A percentile compares a stretch with the other conserved stretches of the same genome.
Conservation (phyloP, 2,329 filamentous ascomycete species). For the Sclerotinia glacialis region DNA sequence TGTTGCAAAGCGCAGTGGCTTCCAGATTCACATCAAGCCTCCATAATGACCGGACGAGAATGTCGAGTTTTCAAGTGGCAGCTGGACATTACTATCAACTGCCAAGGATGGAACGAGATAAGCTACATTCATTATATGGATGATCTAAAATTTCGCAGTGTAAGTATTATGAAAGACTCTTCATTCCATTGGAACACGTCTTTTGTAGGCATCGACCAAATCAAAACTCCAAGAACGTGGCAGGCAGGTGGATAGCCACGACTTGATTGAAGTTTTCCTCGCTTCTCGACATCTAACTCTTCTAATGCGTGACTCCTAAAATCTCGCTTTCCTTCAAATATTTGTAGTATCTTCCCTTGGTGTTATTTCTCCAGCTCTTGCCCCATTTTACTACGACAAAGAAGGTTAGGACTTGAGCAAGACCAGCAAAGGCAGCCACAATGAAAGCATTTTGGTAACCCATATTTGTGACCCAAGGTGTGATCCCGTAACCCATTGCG, state of each 20-base stretch:
- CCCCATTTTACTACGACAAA: slow-evolving; percentile 51
- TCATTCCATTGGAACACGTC: not conserved
- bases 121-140: not conserved
- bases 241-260: not conserved
- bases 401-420: slow-evolving; percentile 44
- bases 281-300: not conserved
- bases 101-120: not conserved
- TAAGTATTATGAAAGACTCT: not conserved
- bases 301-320: slow-evolving; percentile 24
- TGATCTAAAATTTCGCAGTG: not conserved
- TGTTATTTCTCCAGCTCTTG: slow-evolving; percentile 44
- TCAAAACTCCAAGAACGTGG: not conserved
- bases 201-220: not conserved
- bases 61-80: not conserved
- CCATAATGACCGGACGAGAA: not conserved
- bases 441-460: slow-evolving; percentile 48
- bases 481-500: slow-evolving; percentile 51
- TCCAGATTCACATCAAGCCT: not conserved
- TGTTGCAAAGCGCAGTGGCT: not conserved
- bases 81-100: not conserved
- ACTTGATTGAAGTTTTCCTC: not conserved
- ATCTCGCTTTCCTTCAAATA: slow-evolving; percentile 39
- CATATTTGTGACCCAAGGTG: slow-evolving; percentile 45
- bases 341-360: slow-evolving; percentile 41
- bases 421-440: slow-evolving; percentile 42